phyloP scores from a whole-genome alignment of 148 eudicot genomes.

The Chenopodium suecicum region DNA sequence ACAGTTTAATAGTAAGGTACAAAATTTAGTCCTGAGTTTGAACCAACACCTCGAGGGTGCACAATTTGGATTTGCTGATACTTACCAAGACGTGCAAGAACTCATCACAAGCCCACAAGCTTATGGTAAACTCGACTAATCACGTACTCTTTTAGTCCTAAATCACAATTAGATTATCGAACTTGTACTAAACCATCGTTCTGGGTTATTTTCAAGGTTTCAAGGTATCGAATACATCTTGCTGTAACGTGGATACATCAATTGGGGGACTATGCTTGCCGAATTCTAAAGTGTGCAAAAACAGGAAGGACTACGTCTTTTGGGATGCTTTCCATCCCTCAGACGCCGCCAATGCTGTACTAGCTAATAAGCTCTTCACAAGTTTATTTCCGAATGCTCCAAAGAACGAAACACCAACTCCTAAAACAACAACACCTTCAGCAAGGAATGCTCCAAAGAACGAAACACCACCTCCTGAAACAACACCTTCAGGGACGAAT shows the following conservation, averaged over 20 bases:
- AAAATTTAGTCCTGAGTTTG: slow-evolving; percentile 39
- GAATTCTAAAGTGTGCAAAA: slow-evolving; percentile 62
- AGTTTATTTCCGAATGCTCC: slow-evolving; percentile 32
- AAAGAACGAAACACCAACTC: neutral
- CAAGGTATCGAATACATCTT: slow-evolving; percentile 72
- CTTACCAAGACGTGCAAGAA: slow-evolving; percentile 58
- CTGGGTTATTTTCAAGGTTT: slow-evolving; percentile 41
- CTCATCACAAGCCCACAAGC: slow-evolving; percentile 53
- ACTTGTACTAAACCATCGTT: no score
- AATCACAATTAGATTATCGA: neutral
- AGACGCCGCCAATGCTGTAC: slow-evolving; percentile 76
- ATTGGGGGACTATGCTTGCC: slow-evolving; percentile 83
- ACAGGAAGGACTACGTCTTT: slow-evolving; percentile 71
- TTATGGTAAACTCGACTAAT: slow-evolving; percentile 42
- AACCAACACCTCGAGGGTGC: slow-evolving; percentile 53
- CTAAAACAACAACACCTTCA: neutral
- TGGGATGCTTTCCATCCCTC: slow-evolving; percentile 97
- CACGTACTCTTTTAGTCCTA: neutral
- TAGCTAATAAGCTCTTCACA: slow-evolving; percentile 60
- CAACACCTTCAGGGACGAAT: neutral
- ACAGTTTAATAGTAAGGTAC: slow-evolving; percentile 58
- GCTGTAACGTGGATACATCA: slow-evolving; percentile 74
- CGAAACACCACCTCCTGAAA: no score
- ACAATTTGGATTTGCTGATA: slow-evolving; percentile 63
- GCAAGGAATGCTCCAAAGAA: neutral